phyloP scores from a whole-genome alignment of 805 yeast genomes.

The Candida boleticola region DNA sequence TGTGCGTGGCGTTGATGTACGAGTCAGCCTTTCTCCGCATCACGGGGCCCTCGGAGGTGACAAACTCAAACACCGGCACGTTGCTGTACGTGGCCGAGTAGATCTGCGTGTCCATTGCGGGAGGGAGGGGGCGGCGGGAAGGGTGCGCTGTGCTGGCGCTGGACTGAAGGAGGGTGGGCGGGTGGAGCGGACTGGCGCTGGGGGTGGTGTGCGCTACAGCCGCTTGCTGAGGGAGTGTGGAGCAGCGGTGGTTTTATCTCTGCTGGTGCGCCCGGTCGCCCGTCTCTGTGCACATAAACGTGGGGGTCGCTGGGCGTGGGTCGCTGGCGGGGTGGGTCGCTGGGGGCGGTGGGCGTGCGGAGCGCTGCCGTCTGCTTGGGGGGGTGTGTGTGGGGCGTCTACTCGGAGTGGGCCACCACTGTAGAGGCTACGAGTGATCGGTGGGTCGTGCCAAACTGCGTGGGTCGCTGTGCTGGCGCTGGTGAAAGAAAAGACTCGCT shows the following conservation, averaged over 20 bases:
- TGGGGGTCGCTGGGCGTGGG: too few relatives aligned
- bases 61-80: slow-evolving; percentile 67
- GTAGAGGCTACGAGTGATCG: too few relatives aligned
- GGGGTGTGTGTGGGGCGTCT: too few relatives aligned
- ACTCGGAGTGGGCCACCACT: too few relatives aligned
- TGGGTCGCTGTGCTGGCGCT: too few relatives aligned
- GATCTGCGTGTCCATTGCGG: slow-evolving; percentile 29
- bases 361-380: too few relatives aligned
- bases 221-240: neutral
- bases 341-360: too few relatives aligned
- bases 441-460: too few relatives aligned
- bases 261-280: neutral
- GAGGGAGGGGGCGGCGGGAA: neutral
- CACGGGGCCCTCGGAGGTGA: slow-evolving; percentile 66
- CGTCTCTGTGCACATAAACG: too few relatives aligned
- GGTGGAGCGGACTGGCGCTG: neutral
- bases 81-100: slow-evolving; percentile 77
- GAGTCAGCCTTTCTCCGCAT: slow-evolving; percentile 66
- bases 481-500: too few relatives aligned
- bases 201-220: neutral
- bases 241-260: neutral
- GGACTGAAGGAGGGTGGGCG: neutral
- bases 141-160: neutral
- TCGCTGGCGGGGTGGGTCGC: too few relatives aligned
- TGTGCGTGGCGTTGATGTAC: slow-evolving; percentile 71